Evolutionary conservation across 164 flowering plant species (phyloP), one percentile per base, ranked within the genome.

Genomic region (Paratinospora sagittata): DNA sequence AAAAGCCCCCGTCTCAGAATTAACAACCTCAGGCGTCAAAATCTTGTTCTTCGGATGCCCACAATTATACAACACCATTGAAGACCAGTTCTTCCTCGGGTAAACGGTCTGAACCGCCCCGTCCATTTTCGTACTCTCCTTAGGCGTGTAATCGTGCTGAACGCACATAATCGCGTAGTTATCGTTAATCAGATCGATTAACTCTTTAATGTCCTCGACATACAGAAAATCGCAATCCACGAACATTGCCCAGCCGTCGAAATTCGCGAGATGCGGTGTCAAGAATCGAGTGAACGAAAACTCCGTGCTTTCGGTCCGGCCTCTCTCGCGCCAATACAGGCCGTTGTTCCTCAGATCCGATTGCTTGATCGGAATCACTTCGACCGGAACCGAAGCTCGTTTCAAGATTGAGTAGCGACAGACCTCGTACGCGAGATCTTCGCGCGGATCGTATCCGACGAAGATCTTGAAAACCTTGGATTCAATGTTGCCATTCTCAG

Each of bases 381-480:
- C 91, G 27, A 91, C 81, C 0, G 97, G 96, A 69, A 93, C 82
- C 3, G 92, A 81, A 41, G 97, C 67, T n/a, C 90, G 75, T 72
- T 88, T 87, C 75, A 85, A 37, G 68, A 93, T 70, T 0, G 97
- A 93, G 81, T 90, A 72, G 57, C 84, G 78, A 73, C 98, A 93
- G 26, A 93, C 93, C 84, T 89, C 85, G 24, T 72, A 93, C 0
- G 98, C 96, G 1, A 67, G 58, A 67, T 67, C 70, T 12, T 67
- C 70, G 23, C 70, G 70, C 1, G 55, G 58, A 67, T 93, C 98
- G 36, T 93, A 93, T 17, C 98, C 97, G 11, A 93, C 80, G 60
- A 91, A 93, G 74, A 91, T 84, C 85, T 84, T 88, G 55, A 93
- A 89, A 17, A 84, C 75, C 45, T 82, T 85, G 13, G 43, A 21